Conservation (phyloP, 805 yeast genomes). For the Peterozyma xylosa region DNA sequence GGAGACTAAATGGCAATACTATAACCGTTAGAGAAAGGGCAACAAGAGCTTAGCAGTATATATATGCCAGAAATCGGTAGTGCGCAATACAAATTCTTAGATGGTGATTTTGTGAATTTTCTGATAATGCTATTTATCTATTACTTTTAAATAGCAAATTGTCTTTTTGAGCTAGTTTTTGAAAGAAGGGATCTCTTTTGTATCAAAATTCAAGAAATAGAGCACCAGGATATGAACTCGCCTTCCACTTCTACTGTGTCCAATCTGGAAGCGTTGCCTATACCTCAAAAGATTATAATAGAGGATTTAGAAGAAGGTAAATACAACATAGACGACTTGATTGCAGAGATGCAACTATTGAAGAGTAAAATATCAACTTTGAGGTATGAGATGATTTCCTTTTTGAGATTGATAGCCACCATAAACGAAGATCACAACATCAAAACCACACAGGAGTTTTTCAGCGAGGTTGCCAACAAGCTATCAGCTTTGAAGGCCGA, state of each 20-base stretch:
- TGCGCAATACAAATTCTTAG: too few species aligned
- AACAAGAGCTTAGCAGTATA: constrained; percentile 1
- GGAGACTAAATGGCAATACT: constrained; percentile 23
- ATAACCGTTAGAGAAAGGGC: constrained; percentile 21
- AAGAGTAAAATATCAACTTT: constrained; percentile 21
- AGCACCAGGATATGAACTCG: too few species aligned
- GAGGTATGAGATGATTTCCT: constrained; percentile 31
- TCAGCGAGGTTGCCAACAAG: constrained; percentile 26
- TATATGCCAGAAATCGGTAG: too few species aligned
- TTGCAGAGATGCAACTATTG: constrained; percentile 27
- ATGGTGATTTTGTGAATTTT: too few species aligned
- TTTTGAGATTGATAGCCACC: constrained; percentile 26
- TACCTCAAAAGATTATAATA: constrained; percentile 17
- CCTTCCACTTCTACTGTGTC: too few species aligned
- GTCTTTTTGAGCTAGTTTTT: too few species aligned
- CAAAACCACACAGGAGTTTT: constrained; percentile 33
- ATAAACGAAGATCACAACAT: constrained; percentile 37
- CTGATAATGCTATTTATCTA: too few species aligned
- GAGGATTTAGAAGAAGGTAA: constrained; percentile 35
- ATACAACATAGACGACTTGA: constrained; percentile 23
- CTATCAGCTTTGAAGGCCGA: constrained; percentile 26
- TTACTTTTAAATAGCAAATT: too few species aligned
- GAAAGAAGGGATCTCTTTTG: too few species aligned
- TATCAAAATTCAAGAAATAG: too few species aligned
- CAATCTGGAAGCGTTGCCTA: too few species aligned